These are phyloP conservation scores for Silene uniflora DNA, from an alignment of 148 eudicot genomes.

Conservation along the genomic window DNA sequence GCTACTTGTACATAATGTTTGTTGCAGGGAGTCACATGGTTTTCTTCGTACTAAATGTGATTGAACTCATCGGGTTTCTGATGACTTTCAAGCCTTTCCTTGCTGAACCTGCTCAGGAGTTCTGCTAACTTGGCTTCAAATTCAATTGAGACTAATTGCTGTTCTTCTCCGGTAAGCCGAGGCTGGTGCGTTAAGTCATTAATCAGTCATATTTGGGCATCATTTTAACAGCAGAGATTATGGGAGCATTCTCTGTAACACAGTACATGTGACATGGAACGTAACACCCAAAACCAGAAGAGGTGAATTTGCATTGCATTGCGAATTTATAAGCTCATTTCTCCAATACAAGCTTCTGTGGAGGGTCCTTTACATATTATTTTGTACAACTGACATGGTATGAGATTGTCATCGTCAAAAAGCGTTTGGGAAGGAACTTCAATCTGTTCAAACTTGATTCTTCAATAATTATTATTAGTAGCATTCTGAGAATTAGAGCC, in stretches of 20 bases:
- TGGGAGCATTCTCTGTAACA: background rate
- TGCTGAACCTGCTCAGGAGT: constrained; percentile 9
- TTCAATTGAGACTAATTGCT: background rate
- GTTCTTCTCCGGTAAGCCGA: background rate
- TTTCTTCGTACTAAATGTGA: constrained; percentile 47
- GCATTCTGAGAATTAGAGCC: too few species aligned
- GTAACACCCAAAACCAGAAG: background rate
- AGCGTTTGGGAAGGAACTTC: background rate
- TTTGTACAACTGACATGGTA: too few species aligned
- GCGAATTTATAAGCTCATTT: too few species aligned
- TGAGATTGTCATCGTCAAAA: too few species aligned
- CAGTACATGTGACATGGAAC: background rate
- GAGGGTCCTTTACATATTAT: too few species aligned
- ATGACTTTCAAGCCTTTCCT: constrained; percentile 49
- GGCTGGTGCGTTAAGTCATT: background rate
- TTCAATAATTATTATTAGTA: too few species aligned
- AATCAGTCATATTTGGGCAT: background rate
- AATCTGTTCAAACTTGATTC: background rate
- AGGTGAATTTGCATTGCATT: background rate
- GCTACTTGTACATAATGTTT: background rate
- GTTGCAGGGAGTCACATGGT: constrained; percentile 45
- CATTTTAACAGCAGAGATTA: background rate
- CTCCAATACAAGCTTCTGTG: too few species aligned
- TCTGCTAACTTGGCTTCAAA: too few species aligned
- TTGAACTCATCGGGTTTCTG: constrained; percentile 36